Conservation (phyloP, 176 grass and related monocot genomes). For the maize (Zea mays) region Zm-B73-REFERENCE-NAM-5.0 NC_050105.1:147011501-147012000, state of each 20-base stretch:
- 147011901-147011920: not conserved
- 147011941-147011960: constrained; percentile 3
- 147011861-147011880: constrained; percentile 20
- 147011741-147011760: constrained; percentile 59
- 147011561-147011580: constrained; percentile 48
- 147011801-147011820: constrained; percentile 51
- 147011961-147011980: not conserved
- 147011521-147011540: constrained; percentile 60
- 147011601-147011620: constrained; percentile 43
- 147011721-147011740: not conserved
- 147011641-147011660: constrained; percentile 65
- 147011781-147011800: constrained; percentile 61
- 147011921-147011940: not conserved
- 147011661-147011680: constrained; percentile 76
- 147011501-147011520: constrained; percentile 65
- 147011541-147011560: constrained; percentile 64
- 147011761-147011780: constrained; percentile 87
- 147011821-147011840: constrained; percentile 5
- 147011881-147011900: constrained; percentile 24
- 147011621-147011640: constrained; percentile 53
- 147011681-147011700: constrained; percentile 79
- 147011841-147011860: constrained; percentile 15
- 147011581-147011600: constrained; percentile 56
- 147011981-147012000: not conserved
- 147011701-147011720: constrained; percentile 33